Base-by-base conservation (phyloP, 2,329 filamentous ascomycete genomes). In the Zopfia rhizophila region DNA sequence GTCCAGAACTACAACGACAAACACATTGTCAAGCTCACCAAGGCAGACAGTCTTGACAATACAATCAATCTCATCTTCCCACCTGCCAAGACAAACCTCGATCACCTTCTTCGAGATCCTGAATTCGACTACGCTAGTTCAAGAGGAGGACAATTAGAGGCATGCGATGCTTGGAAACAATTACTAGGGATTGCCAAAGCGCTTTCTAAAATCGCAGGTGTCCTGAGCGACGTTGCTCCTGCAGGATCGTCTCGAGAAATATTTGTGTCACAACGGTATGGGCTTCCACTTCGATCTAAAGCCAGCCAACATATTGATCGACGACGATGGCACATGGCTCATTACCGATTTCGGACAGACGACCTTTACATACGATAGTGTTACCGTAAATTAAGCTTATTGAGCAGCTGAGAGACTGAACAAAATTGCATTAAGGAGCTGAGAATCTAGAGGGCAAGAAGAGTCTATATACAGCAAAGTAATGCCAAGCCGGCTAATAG, bases 291-390 rank as follows among this genome's bases (percentile, higher is more conserved):
- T 38, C 27, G 42, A 47, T 29, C 37, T 51, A 3, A 51, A 53
- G 27, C 49, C 49, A 19, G 45, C 28, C 6, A 53, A 53, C n/a
- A 53, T 53, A 7, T 33, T 53, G 2, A 27, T 53, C 4, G 28
- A 48, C 4, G 38, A 44, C 11, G 33, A 44, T 17, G 27, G 27
- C 3, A 48, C 28, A 17, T 48, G 45, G 45, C 8, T 48, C 13
- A 53, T 53, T n/a, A 41, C 49, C 11, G 49, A 53, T 14, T 53
- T 53, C 23, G 49, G 49, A 5, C 49, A 53, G 18, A 35, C 48
- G 2, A 18, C 19, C 7, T 28, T 47, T 24, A 47, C 38, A 16
- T 16, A 35, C 8, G 17, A 12, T 22, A 35, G n/a, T n/a, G n/a
- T n/a, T n/a, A n/a, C n/a, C n/a, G n/a, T n/a, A n/a, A n/a, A n/a